Evolutionary conservation across 164 flowering plant genomes (phyloP).

Genomic region (Houttuynia cordata): DNA sequence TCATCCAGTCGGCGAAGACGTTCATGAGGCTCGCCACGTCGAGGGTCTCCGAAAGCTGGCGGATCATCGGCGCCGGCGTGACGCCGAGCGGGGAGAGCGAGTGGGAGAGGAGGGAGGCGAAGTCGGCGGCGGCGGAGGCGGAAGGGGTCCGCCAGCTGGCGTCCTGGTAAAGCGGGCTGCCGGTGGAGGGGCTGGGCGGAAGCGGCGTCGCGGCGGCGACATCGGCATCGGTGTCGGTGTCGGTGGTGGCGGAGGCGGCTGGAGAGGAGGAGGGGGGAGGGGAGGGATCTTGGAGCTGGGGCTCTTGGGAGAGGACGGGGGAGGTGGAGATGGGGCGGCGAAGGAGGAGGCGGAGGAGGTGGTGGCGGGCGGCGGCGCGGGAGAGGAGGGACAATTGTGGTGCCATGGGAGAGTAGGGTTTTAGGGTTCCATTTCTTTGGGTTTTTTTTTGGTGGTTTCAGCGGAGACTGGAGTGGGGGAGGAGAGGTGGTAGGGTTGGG

Average conservation of each 20-base stretch:
- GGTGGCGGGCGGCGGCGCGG: not conserved
- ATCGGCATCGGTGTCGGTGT: no score
- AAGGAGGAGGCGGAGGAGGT: constrained; percentile 5
- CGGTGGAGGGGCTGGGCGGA: constrained; percentile 77
- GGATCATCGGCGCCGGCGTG: constrained; percentile 18
- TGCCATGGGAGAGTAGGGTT: not conserved
- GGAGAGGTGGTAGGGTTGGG: no score
- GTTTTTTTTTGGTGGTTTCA: no score
- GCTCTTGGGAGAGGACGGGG: constrained; percentile 56
- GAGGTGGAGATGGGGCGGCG: constrained; percentile 41
- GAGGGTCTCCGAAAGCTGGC: constrained; percentile 27
- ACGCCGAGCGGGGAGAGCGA: constrained; percentile 32
- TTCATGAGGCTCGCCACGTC: constrained; percentile 41
- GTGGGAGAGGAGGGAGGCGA: constrained; percentile 10
- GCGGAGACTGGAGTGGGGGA: no score
- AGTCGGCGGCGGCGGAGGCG: constrained; percentile 5
- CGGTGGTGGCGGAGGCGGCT: no score
- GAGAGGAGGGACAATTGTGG: not conserved
- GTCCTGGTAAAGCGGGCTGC: constrained; percentile 62
- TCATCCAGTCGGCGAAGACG: constrained; percentile 64
- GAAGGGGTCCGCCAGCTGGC: constrained; percentile 52
- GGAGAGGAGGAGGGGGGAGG: constrained; percentile 3
- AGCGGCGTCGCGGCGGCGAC: constrained; percentile 36
- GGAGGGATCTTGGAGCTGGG: constrained; percentile 39
- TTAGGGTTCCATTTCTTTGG: not conserved